A percentile compares a stretch with the other conserved stretches of the same genome.
Conservation (phyloP, 2,329 filamentous ascomycete genomes). For the Trichoderma citrinoviride region DNA sequence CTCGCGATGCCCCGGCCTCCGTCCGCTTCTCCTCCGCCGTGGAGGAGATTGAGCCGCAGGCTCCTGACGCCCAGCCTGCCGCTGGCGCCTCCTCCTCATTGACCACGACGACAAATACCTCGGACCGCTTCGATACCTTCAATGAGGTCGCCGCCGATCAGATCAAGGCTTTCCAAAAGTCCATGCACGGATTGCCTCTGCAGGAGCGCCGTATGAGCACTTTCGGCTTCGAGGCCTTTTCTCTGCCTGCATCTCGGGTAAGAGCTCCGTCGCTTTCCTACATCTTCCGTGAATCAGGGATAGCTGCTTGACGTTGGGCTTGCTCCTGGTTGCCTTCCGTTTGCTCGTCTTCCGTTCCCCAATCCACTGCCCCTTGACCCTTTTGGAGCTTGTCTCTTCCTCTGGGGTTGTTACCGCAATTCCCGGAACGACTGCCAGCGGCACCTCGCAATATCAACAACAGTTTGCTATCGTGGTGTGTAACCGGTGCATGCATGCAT, state of each 20-base stretch:
- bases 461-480: neutral
- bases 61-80: constrained; percentile 41
- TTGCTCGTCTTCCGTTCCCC: neutral
- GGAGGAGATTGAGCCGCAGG: constrained; percentile 58
- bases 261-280: constrained; percentile 37
- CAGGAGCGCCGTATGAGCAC: constrained; percentile 82
- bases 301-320: neutral
- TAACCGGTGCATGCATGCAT: neutral
- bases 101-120: constrained; percentile 10
- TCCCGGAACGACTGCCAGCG: neutral
- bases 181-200: constrained; percentile 69
- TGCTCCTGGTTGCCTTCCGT: neutral
- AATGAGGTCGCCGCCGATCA: constrained; percentile 57
- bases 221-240: constrained; percentile 87
- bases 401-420: neutral
- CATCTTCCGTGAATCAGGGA: neutral
- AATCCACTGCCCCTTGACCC: neutral
- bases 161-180: constrained; percentile 68
- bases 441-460: neutral
- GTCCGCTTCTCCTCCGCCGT: constrained; percentile 72
- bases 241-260: constrained; percentile 80
- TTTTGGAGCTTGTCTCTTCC: neutral
- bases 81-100: constrained; percentile 27
- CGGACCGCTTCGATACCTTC: constrained; percentile 33
- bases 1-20: constrained; percentile 39